Evolutionary conservation across 1,284 basidiomycete species (phyloP), one percentile per base, ranked within the genome.

Genomic region (Marasmius oreades): DNA sequence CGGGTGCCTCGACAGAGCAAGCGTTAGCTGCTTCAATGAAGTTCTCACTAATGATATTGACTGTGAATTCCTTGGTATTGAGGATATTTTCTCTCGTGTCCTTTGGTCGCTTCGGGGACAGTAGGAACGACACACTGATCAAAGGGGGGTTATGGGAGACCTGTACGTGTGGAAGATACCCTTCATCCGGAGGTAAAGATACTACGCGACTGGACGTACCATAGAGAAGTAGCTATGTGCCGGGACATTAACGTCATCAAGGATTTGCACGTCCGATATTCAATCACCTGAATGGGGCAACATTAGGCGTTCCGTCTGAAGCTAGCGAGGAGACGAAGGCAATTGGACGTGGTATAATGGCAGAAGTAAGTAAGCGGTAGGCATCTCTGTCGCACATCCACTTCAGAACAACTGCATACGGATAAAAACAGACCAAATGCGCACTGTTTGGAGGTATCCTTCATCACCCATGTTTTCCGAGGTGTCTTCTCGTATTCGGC

Each of bases 31-130:
- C 86, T 66, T 90, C 86, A 44, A 85, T 72, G 66, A 90, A 88
- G 0, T 84, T 73, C 67, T 92, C 88, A 59, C 85, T 88, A 64
- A 93, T 85, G 60, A 93, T 85, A 64, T 84, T 88, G 45, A 89
- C 83, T 6, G 84, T 85, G 67, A 93, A 93, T 65, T 87, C 78
- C 62, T 84, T 85, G 5, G 82, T 86, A 0, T 73, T 70, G 47
- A 81, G 72, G 62, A 92, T 86, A 64, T 92, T 92, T 56, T 77
- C 75, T 51, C 82, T 75, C 1, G 85, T 87, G 66, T 93, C 88
- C 71, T 87, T 86, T 45, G 75, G 69, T 24, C 72, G 71, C n/a
- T 70, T 67, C 16, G 67, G 67, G 6, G 75, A 71, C 52, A 81
- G 66, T 18, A 68, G 66, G 61, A 86, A 80, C 2, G 84, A 86